Evolutionary conservation across 257 asterid genomes (phyloP).

Genomic region (Sherardia arvensis): DNA sequence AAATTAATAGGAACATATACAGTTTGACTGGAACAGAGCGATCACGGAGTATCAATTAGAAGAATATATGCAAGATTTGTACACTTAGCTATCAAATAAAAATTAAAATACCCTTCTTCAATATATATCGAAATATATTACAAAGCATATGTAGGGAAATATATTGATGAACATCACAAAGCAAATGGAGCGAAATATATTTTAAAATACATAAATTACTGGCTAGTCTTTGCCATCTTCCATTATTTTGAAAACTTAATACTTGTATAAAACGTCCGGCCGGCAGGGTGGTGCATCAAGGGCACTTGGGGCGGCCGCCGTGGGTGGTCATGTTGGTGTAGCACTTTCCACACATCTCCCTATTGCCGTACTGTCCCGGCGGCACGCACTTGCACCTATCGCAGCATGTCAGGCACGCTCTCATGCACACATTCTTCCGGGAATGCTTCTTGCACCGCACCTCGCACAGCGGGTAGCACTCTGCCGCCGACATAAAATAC

Average conservation of each 20-base stretch:
- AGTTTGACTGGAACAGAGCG: no score
- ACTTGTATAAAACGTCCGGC: background rate
- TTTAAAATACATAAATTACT: no score
- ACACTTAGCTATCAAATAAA: no score
- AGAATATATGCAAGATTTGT: no score
- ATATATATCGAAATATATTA: no score
- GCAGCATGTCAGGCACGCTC: conserved; percentile 73
- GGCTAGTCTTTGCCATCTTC: background rate
- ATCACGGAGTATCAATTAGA: no score
- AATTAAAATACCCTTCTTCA: no score
- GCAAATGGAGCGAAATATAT: no score
- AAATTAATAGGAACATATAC: no score
- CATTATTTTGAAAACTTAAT: background rate
- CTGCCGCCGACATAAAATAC: conserved; percentile 18
- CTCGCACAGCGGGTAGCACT: conserved; percentile 45
- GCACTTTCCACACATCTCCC: conserved; percentile 64
- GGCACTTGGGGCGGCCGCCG: conserved; percentile 62
- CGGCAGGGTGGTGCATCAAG: conserved; percentile 20
- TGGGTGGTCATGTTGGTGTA: conserved; percentile 54
- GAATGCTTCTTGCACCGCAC: conserved; percentile 56
- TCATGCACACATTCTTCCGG: conserved; percentile 45
- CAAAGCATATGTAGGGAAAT: no score
- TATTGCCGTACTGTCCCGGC: conserved; percentile 69
- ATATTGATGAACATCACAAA: no score
- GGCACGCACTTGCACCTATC: conserved; percentile 81